A percentile compares a stretch with the other conserved stretches of the same genome.
These are phyloP conservation scores for Kregervanrija fluxuum DNA, from an alignment of 805 yeast species.

Conservation along the genomic window DNA sequence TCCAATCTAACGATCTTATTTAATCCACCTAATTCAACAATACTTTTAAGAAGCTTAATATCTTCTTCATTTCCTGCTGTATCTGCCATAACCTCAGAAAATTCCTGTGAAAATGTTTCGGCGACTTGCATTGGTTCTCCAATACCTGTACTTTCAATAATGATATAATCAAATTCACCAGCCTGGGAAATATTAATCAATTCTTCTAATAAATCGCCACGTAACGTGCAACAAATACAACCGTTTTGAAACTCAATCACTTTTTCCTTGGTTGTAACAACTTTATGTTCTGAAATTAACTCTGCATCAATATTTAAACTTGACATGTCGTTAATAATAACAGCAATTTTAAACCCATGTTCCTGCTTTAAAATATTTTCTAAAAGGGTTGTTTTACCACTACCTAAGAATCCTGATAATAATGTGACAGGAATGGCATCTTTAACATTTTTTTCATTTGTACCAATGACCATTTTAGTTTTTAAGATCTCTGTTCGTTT, in stretches of 20 bases:
- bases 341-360: constrained; percentile 38
- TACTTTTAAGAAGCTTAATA: constrained; percentile 15
- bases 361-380: constrained; percentile 33
- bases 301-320: constrained; percentile 36
- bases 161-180: constrained; percentile 33
- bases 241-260: constrained; percentile 41
- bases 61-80: constrained; percentile 9
- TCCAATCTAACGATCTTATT: constrained; percentile 33
- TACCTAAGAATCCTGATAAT: constrained; percentile 40
- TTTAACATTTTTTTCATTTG: not conserved
- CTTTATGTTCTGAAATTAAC: constrained; percentile 32
- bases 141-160: constrained; percentile 41
- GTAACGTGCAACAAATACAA: constrained; percentile 41
- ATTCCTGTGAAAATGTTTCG: constrained; percentile 39
- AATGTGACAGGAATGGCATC: constrained; percentile 38
- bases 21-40: constrained; percentile 34
- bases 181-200: constrained; percentile 29
- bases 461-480: not conserved
- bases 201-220: constrained; percentile 41
- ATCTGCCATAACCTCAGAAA: constrained; percentile 27
- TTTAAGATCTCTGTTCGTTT: not conserved
- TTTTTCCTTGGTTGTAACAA: constrained; percentile 35
- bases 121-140: constrained; percentile 47
- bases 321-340: constrained; percentile 40
- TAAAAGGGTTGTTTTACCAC: constrained; percentile 41